Evolutionary conservation across 129 eudicot species (phyloP).

Genomic region (Saposhnikovia divaricata): DNA sequence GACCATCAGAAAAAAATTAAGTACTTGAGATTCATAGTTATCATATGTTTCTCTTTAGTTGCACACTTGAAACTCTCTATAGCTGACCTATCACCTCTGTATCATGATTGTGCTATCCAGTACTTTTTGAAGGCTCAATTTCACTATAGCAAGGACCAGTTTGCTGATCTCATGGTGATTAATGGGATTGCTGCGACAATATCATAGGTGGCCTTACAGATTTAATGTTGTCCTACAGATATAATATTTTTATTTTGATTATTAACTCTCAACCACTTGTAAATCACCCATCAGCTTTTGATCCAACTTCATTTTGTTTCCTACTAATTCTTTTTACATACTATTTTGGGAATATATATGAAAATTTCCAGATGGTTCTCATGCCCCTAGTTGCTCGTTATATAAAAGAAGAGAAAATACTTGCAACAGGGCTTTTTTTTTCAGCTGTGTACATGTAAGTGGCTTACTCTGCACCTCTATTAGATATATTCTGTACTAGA

Average conservation of each 20-base stretch:
- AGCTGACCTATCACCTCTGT: neutral
- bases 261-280: neutral
- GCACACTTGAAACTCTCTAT: neutral
- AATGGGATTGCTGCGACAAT: conserved; percentile 57
- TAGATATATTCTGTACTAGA: neutral
- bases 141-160: conserved; percentile 76
- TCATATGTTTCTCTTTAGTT: neutral
- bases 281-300: neutral
- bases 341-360: neutral
- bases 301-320: neutral
- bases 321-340: neutral
- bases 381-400: conserved; percentile 68
- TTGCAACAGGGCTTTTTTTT: conserved; percentile 60
- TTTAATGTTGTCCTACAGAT: neutral
- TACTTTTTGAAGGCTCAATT: conserved; percentile 71
- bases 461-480: neutral
- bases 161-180: conserved; percentile 80
- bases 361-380: conserved; percentile 46
- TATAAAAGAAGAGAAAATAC: conserved; percentile 58
- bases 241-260: neutral
- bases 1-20: too few species aligned
- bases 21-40: neutral
- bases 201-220: conserved; percentile 52
- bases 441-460: conserved; percentile 61
- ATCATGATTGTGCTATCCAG: conserved; percentile 15